A percentile compares a stretch with the other conserved stretches of the same genome.
phyloP scores from a whole-genome alignment of 2,329 filamentous ascomycete species.

The Scedosporium boydii region DNA sequence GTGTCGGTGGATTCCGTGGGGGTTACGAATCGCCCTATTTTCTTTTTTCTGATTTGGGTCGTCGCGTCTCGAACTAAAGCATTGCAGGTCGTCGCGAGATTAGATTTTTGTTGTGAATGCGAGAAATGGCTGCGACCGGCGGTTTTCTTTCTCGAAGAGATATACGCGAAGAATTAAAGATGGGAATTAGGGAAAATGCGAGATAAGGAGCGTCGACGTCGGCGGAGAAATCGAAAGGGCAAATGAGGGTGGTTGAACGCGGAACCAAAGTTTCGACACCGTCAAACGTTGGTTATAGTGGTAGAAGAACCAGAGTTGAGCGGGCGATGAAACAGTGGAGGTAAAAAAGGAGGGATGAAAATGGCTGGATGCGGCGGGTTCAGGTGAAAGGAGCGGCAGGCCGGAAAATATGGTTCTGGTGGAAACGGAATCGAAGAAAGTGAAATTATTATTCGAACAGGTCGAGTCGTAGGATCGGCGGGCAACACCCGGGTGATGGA shows the following conservation, averaged over 20 bases:
- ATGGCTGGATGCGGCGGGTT: neutral
- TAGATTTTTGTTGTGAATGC: neutral
- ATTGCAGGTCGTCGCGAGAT: neutral
- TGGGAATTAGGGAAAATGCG: slow-evolving; percentile 3
- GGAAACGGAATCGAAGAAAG: neutral
- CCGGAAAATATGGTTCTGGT: neutral
- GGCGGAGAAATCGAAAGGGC: neutral
- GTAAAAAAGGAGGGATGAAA: neutral
- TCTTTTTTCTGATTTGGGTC: neutral
- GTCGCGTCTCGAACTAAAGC: neutral
- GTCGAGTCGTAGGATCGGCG: neutral
- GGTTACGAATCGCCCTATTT: slow-evolving; percentile 4
- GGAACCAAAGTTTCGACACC: neutral
- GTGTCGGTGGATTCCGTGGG: slow-evolving; percentile 29
- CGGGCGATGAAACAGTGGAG: neutral
- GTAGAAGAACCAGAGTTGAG: neutral
- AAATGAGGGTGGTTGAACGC: slow-evolving; percentile 1
- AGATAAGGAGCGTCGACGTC: neutral
- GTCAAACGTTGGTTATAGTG: neutral
- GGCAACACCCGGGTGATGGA: neutral
- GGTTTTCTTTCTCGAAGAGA: neutral
- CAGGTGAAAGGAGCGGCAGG: slow-evolving; percentile 1
- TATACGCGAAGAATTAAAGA: neutral
- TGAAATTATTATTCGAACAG: neutral
- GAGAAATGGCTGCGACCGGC: neutral